phyloP scores from a whole-genome alignment of 2,329 filamentous ascomycete genomes.

The Alternaria gaisen region DNA sequence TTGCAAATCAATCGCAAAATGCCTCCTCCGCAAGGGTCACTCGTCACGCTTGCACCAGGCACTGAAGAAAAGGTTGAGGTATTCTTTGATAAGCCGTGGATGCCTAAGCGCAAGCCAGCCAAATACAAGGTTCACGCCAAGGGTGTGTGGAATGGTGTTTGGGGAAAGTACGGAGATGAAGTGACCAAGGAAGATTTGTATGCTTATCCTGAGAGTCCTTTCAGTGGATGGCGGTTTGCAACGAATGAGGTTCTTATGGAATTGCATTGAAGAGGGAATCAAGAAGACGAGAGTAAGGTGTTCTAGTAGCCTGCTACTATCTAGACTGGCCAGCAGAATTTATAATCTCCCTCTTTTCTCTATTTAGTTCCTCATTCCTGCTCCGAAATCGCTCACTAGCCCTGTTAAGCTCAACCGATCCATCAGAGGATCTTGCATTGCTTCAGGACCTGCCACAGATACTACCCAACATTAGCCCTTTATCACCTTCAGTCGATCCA shows the following conservation, averaged over 20 bases:
- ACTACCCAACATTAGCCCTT: background rate
- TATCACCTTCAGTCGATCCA: background rate
- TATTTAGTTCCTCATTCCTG: background rate
- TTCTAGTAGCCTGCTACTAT: background rate
- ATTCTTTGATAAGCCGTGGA: slow-evolving; percentile 49
- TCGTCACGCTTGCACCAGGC: slow-evolving; percentile 49
- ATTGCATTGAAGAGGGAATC: slow-evolving; percentile 18
- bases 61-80: slow-evolving; percentile 47
- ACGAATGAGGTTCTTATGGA: slow-evolving; percentile 37
- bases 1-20: slow-evolving; percentile 50
- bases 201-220: slow-evolving; percentile 34
- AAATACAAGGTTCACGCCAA: slow-evolving; percentile 48
- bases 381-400: background rate
- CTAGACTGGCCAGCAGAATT: background rate
- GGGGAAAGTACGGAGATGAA: slow-evolving; percentile 40
- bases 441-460: slow-evolving; percentile 6
- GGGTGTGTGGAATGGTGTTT: slow-evolving; percentile 49
- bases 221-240: slow-evolving; percentile 35
- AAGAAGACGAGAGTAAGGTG: background rate
- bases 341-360: background rate
- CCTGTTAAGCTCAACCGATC: background rate
- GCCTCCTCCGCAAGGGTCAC: slow-evolving; percentile 48
- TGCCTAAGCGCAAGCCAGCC: slow-evolving; percentile 47
- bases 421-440: slow-evolving; percentile 9
- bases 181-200: slow-evolving; percentile 38